These are phyloP conservation scores for Populus euphratica DNA, from an alignment of 345 rosid genomes.

Conservation along the genomic window DNA sequence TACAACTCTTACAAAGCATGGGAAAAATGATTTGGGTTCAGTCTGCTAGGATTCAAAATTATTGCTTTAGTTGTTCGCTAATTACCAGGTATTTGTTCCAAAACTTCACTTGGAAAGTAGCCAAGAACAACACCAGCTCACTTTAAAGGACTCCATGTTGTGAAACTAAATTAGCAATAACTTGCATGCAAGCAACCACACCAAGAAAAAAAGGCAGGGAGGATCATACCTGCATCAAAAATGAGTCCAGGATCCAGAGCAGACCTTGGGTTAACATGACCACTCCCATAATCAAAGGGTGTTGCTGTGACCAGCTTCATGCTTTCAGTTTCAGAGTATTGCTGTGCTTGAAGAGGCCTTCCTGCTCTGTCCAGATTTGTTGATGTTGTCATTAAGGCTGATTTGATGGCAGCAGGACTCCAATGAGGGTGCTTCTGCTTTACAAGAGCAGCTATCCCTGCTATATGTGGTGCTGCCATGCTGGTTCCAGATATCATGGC, in stretches of 20 bases:
- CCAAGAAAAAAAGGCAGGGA: neutral
- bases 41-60: neutral
- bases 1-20: neutral
- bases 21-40: neutral
- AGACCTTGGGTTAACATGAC: slow-evolving; percentile 92
- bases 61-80: neutral
- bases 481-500: slow-evolving; percentile 97
- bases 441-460: slow-evolving; percentile 96
- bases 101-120: neutral
- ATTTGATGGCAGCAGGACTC: slow-evolving; percentile 98
- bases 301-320: slow-evolving; percentile 73
- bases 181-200: slow-evolving; percentile 7
- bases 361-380: slow-evolving; percentile 80
- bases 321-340: slow-evolving; percentile 79
- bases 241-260: slow-evolving; percentile 97
- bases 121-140: neutral
- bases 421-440: slow-evolving; percentile 94
- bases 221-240: slow-evolving; percentile 75
- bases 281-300: slow-evolving; percentile 96
- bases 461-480: slow-evolving; percentile 99
- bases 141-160: neutral
- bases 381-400: slow-evolving; percentile 93
- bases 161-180: neutral
- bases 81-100: neutral
- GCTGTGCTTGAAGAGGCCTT: slow-evolving; percentile 89